Conservation (phyloP, 371 early-diverging fungal species). For the Capniomyces stellatus region DNA sequence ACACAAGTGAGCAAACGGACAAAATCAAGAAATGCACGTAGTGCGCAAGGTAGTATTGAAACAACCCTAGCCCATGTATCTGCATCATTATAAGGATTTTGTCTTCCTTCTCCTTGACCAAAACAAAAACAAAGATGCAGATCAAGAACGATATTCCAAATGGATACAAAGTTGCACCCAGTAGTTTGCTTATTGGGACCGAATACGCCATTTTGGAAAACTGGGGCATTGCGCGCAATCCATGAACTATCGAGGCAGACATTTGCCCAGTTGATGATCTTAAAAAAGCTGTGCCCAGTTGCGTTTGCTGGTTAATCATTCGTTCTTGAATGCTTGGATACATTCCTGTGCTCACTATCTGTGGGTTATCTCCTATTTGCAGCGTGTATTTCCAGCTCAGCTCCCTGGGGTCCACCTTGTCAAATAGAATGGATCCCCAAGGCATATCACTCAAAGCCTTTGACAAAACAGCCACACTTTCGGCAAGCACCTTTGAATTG, state of each 20-base stretch:
- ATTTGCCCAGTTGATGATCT: slow-evolving; percentile 11
- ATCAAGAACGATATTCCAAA: slow-evolving; percentile 52
- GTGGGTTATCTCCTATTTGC: slow-evolving; percentile 32
- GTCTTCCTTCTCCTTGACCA: slow-evolving; percentile 50
- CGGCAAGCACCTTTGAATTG: too few species aligned
- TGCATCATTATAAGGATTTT: slow-evolving; percentile 47
- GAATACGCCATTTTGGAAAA: slow-evolving; percentile 21
- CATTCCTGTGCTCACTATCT: slow-evolving; percentile 24
- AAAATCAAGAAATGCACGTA: slow-evolving; percentile 43
- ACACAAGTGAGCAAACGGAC: slow-evolving; percentile 30
- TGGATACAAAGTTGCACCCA: slow-evolving; percentile 44
- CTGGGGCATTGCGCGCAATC: slow-evolving; percentile 34
- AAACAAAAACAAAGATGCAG: slow-evolving; percentile 43
- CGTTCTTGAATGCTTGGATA: slow-evolving; percentile 35
- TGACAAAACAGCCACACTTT: too few species aligned
- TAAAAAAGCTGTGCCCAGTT: slow-evolving; percentile 30
- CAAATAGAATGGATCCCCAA: slow-evolving; percentile 29
- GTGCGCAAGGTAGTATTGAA: slow-evolving; percentile 37
- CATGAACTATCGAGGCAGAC: slow-evolving; percentile 34
- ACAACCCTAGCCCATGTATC: slow-evolving; percentile 46
- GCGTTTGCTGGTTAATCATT: slow-evolving; percentile 26
- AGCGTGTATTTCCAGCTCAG: slow-evolving; percentile 28
- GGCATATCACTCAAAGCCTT: too few species aligned
- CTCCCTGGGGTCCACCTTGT: slow-evolving; percentile 18
- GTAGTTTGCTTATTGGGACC: slow-evolving; percentile 28